These are phyloP conservation scores for Diospyros lotus DNA, from an alignment of 148 eudicot genomes.

Conservation along the genomic window DNA sequence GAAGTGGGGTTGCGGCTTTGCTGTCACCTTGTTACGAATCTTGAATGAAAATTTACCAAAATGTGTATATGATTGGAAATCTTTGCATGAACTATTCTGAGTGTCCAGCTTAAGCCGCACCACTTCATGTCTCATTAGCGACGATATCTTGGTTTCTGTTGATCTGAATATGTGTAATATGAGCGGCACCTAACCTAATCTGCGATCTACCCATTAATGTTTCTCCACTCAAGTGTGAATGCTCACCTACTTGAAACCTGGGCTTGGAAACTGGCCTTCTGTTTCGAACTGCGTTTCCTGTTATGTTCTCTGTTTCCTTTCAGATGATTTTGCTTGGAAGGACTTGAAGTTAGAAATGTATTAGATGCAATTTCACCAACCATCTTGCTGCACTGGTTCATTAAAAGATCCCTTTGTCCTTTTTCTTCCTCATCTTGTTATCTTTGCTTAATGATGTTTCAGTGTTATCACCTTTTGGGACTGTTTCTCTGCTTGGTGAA, in stretches of 20 bases:
- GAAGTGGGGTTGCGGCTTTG: not conserved
- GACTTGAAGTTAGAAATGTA: not conserved
- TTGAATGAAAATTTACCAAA: slow-evolving; percentile 2
- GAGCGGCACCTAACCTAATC: not conserved
- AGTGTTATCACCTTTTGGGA: not conserved
- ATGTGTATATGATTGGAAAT: not conserved
- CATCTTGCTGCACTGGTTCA: not conserved
- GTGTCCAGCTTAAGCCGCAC: not conserved
- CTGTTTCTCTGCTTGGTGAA: not conserved
- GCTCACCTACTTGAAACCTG: not conserved
- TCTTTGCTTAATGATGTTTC: not conserved
- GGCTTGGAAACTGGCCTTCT: not conserved
- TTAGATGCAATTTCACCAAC: not conserved
- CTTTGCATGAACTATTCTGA: slow-evolving; percentile 5
- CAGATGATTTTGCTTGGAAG: not conserved
- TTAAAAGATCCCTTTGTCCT: not conserved
- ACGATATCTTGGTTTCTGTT: slow-evolving; percentile 1
- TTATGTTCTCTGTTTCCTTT: not conserved
- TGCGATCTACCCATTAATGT: too few species aligned
- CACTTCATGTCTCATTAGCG: not conserved
- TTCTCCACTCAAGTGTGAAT: not conserved
- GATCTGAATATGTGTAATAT: not conserved
- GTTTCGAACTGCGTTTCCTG: slow-evolving; percentile 1
- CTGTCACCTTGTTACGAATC: slow-evolving; percentile 5
- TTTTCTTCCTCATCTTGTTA: not conserved